A percentile compares a stretch with the other conserved stretches of the same genome.
phyloP scores from a whole-genome alignment of 768 basidiomycete genomes.

The Daedalea quercina region DNA sequence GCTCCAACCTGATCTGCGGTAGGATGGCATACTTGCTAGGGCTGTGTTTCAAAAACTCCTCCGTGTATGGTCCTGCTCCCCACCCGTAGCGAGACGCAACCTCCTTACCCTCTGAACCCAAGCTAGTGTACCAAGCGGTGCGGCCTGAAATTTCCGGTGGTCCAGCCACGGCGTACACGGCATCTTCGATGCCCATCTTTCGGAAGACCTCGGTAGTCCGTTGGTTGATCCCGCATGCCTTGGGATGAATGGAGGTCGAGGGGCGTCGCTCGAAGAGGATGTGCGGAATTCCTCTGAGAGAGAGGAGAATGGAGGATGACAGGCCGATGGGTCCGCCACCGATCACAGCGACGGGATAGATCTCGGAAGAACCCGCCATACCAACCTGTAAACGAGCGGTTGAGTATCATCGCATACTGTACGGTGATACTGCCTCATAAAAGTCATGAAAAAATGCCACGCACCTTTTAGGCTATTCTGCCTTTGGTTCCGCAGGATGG shows the following conservation, averaged over 20 bases:
- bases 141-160: not conserved
- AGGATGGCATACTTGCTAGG: not conserved
- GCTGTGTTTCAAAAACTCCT: not conserved
- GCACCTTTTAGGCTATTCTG: too few species aligned
- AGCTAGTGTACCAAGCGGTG: not conserved
- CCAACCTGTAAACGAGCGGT: too few species aligned
- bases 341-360: not conserved
- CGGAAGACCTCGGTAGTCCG: not conserved
- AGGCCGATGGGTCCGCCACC: not conserved
- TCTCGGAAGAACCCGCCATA: not conserved
- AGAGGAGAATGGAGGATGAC: not conserved
- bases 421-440: too few species aligned
- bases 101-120: not conserved
- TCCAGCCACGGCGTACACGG: not conserved
- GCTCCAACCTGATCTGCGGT: not conserved
- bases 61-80: not conserved
- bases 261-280: not conserved
- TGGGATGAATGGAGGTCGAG: not conserved
- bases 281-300: not conserved
- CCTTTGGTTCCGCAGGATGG: too few species aligned
- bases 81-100: not conserved
- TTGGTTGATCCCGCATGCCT: not conserved
- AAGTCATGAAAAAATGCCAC: too few species aligned
- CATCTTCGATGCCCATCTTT: not conserved
- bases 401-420: too few species aligned